Percentiles rank a stretch among this genome's conserved stretches.
phyloP scores from a whole-genome alignment of 1,284 basidiomycete species.

The Lignosus rhinocerotis region DNA sequence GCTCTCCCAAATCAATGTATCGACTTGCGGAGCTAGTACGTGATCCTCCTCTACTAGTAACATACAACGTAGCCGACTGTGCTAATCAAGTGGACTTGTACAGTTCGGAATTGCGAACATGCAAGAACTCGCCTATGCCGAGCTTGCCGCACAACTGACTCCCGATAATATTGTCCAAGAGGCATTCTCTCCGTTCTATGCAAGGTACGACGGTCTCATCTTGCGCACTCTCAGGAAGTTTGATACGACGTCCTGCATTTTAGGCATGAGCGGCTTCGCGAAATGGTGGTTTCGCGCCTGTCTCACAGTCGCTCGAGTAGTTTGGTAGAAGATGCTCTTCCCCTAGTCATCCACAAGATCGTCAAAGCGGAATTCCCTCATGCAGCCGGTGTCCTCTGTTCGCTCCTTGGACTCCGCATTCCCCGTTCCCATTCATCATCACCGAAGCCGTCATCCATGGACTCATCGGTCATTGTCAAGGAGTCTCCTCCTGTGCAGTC shows the following conservation, averaged over 20 bases:
- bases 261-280: too few relatives aligned
- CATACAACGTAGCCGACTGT: too few relatives aligned
- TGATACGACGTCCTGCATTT: conserved; percentile 9
- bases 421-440: neutral
- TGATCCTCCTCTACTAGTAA: neutral
- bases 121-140: conserved; percentile 8
- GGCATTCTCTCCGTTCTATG: conserved; percentile 15
- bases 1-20: conserved; percentile 27
- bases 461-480: too few relatives aligned
- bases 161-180: conserved; percentile 17
- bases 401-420: conserved; percentile 16
- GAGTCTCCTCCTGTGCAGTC: too few relatives aligned
- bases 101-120: conserved; percentile 8
- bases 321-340: too few relatives aligned
- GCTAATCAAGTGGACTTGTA: neutral
- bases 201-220: neutral
- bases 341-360: too few relatives aligned
- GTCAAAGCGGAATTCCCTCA: conserved; percentile 6
- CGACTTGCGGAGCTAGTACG: conserved; percentile 22
- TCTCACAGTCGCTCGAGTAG: too few relatives aligned
- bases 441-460: neutral
- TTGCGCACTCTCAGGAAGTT: neutral
- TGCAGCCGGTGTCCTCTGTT: conserved; percentile 16
- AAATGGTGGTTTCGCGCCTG: too few relatives aligned
- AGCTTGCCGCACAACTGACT: conserved; percentile 7